phyloP scores from a whole-genome alignment of 179 eudicot genomes.

The Heliamphora pulchella region DNA sequence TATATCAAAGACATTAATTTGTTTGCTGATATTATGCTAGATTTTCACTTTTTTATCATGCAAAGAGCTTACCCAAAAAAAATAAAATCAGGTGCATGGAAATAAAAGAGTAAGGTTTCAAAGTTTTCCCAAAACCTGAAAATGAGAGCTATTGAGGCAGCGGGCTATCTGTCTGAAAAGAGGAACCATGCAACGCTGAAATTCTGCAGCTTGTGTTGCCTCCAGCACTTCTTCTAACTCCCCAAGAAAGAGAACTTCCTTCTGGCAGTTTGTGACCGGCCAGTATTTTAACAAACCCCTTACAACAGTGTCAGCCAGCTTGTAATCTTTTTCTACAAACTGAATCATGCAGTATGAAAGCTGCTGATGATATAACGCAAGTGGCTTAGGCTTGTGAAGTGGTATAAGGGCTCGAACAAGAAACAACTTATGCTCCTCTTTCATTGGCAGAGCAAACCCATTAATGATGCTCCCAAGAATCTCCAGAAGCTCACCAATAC shows the following conservation, averaged over 20 bases:
- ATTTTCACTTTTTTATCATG: background rate
- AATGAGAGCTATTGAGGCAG: slow-evolving; percentile 30
- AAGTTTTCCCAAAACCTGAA: slow-evolving; percentile 23
- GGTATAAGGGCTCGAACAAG: slow-evolving; percentile 29
- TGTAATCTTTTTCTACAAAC: slow-evolving; percentile 30
- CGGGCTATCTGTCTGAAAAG: slow-evolving; percentile 29
- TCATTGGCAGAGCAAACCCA: slow-evolving; percentile 34
- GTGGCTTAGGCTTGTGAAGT: slow-evolving; percentile 29
- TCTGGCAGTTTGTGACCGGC: slow-evolving; percentile 32
- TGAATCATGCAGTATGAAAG: slow-evolving; percentile 28
- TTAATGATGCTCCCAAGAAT: slow-evolving; percentile 32
- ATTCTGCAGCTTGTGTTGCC: slow-evolving; percentile 26
- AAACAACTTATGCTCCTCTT: slow-evolving; percentile 33
- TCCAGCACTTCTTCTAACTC: slow-evolving; percentile 33
- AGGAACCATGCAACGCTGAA: slow-evolving; percentile 33
- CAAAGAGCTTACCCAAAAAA: background rate
- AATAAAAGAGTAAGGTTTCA: background rate
- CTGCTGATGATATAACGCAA: slow-evolving; percentile 25
- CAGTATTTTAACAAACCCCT: slow-evolving; percentile 30
- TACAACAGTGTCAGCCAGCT: slow-evolving; percentile 28
- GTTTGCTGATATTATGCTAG: background rate
- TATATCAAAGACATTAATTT: background rate
- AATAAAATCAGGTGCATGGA: background rate
- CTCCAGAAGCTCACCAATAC: slow-evolving; percentile 29
- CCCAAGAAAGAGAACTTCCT: slow-evolving; percentile 33